Evolutionary conservation across 805 yeast genomes (phyloP), one percentile per base, ranked within the genome.

Genomic region (Lachancea kluyveri): DNA sequence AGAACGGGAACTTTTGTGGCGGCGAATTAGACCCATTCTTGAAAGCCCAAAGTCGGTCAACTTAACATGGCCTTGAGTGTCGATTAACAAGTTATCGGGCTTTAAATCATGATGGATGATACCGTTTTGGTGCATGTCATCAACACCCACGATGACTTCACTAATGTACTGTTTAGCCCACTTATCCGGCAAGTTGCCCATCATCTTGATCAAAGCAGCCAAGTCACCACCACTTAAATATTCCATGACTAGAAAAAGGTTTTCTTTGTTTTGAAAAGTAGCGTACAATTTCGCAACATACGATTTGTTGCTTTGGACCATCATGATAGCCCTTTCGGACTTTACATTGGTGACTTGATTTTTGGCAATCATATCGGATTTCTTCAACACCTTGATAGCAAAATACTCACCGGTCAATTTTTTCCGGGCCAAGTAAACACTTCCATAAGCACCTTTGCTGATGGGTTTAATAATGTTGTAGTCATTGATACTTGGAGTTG

Each of bases 391-490:
- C 55, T 92, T 92, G 41, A 92, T 87, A 0, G 99, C 98, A 46
- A 84, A 90, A 56, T 87, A 83, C 41, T 94, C 98, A 4, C 96
- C 96, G 0, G 96, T 90, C 8, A 81, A 58, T 46, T 77, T 79
- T 48, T 92, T 72, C 42, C 79, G 76, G 0, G 95, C 88, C 6
- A 92, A 65, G 56, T 78, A 92, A 2, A 92, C 99, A 21, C 94
- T 81, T 0, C 98, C 98, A 66, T 88, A 92, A 0, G 99, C 98
- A 24, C 99, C 98, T 50, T 86, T 84, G 49, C 95, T 85, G 31
- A 92, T 86, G 0, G 98, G 96, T 53, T 87, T 86, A 35, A 92
- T 64, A 18, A 92, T 74, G 46, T 86, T 95, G 57, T 87, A 92
- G 54, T 94, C 97, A 37, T 70, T 73, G 18, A 90, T 86, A 2